Evolutionary conservation across 306 rosid genomes (phyloP), one percentile per base, ranked within the genome.

Genomic region (Lotus japonicus): DNA sequence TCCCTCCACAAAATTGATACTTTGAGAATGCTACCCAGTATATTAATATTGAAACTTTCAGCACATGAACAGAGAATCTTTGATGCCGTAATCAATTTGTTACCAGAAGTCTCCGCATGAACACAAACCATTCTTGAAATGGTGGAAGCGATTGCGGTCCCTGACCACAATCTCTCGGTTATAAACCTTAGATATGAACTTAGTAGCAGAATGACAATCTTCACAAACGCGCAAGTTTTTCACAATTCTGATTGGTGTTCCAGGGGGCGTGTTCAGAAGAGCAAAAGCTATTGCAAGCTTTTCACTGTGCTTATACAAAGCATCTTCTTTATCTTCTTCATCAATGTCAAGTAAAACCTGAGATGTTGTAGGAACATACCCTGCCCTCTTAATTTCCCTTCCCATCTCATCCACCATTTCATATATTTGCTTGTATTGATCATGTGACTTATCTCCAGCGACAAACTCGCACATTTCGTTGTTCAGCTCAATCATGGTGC

Each of bases 261-360:
- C 88, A 0, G 88, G 87, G 4, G 81, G 87, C 1, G 96, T 87
- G 11, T 79, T 86, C 44, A 89, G 64, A 59, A 92, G 91, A 62
- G 91, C 91, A 59, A 89, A 92, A 51, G 98, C 98, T 63, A 92
- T 89, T 11, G 98, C 98, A 65, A 92, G 84, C 71, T 89, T 92
- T 82, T 92, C 98, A 80, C 98, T 86, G 54, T 92, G 98, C 71
- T 82, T 80, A 72, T 81, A 61, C 65, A 89, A 68, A 72, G 87
- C 86, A 80, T 84, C 95, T 75, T 85, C 95, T 68, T 92, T 92
- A 58, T 92, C 98, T 73, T 87, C 96, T 67, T 92, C 96, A 26
- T 89, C 87, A 61, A 92, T 89, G 67, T 92, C 96, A 70, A 87
- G 91, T 72, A 92, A 69, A 9, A 89, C 95, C 45, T 92, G 89